Conservation (phyloP, 2,329 filamentous ascomycete genomes). For the Cladosporium velox region DNA sequence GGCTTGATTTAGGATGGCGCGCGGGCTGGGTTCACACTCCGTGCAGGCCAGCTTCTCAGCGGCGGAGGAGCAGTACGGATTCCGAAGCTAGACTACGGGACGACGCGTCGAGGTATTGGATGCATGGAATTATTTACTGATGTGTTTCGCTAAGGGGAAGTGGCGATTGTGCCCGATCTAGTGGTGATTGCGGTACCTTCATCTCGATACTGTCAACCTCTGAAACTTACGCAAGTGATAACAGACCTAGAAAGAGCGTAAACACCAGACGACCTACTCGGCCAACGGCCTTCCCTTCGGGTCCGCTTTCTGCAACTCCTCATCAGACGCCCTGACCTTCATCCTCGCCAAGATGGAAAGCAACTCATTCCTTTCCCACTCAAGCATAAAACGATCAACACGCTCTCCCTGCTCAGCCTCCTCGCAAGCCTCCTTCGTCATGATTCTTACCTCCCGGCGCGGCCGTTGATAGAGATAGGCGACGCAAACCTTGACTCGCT, state of each 20-base stretch:
- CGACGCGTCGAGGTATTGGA: background rate
- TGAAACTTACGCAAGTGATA: background rate
- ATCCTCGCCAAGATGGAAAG: background rate
- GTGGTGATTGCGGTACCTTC: background rate
- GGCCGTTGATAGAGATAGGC: background rate
- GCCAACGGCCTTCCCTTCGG: background rate
- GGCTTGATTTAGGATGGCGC: background rate
- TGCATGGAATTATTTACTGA: background rate
- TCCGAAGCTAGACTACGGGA: background rate
- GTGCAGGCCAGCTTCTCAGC: background rate
- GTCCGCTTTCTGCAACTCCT: background rate
- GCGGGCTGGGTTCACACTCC: background rate
- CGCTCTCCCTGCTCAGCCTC: background rate
- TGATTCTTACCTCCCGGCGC: background rate
- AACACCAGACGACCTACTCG: background rate
- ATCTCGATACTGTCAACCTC: background rate
- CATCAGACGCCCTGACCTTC: background rate
- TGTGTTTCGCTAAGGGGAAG: background rate
- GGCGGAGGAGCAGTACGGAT: background rate
- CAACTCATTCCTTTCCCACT: slow-evolving; percentile 5
- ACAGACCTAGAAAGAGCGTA: background rate
- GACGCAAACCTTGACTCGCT: background rate
- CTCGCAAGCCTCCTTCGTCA: background rate
- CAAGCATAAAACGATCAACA: background rate
- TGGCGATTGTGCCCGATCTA: background rate